phyloP scores from a whole-genome alignment of 2,329 filamentous ascomycete species.

The Cladosporium velox region DNA sequence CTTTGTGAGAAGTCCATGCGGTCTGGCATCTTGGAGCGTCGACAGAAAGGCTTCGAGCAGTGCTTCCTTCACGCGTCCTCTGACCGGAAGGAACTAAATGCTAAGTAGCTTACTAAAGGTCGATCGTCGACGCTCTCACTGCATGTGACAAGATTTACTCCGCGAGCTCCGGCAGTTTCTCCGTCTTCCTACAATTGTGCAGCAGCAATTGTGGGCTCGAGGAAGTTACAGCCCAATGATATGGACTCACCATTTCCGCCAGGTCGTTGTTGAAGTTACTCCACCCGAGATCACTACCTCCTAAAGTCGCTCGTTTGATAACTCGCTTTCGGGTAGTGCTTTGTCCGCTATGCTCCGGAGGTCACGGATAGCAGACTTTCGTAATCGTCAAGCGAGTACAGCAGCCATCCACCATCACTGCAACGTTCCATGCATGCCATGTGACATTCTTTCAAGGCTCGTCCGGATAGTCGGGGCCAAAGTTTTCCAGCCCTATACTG shows the following conservation, averaged over 20 bases:
- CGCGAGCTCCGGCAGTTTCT: background rate
- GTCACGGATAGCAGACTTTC: slow-evolving; percentile 5
- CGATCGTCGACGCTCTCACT: background rate
- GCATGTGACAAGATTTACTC: background rate
- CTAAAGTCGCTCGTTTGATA: background rate
- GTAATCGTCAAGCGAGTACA: background rate
- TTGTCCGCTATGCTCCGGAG: background rate
- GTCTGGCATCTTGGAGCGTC: background rate
- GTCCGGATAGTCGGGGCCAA: background rate
- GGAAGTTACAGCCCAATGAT: background rate
- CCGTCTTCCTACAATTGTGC: background rate
- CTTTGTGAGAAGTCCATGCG: background rate
- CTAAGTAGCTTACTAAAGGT: background rate
- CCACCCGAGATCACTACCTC: background rate
- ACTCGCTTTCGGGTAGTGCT: background rate
- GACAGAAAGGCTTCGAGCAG: background rate
- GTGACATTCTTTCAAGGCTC: background rate
- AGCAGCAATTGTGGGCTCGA: background rate
- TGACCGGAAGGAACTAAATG: background rate
- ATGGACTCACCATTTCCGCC: background rate
- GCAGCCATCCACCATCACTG: background rate
- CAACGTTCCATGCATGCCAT: background rate
- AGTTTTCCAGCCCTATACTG: slow-evolving; percentile 6
- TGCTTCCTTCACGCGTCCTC: background rate
- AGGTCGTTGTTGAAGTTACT: background rate